Base-by-base conservation (phyloP, 257 asterid genomes). In the Buddleja alternifolia region DNA sequence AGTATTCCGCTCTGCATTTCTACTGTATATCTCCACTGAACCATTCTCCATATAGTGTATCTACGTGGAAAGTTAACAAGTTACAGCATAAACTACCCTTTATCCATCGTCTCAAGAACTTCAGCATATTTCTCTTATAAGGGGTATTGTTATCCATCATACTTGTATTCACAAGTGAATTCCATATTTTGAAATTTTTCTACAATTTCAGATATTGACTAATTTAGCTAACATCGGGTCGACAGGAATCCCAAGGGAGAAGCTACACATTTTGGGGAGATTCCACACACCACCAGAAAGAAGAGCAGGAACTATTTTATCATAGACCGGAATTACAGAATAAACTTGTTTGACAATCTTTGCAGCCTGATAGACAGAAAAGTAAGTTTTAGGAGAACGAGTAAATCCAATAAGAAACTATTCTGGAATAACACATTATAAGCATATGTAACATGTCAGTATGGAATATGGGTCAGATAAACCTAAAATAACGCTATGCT, bases 161-260 rank as follows among this genome's bases (percentile, higher is more conserved):
- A 94, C 79, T 94, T 94, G 89, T 94, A 94, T 82, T 94, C 99
- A 75, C 97, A 91, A 36, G 99, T 91, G 83, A 72, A 94, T 75
- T 85, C 97, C 87, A 79, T 84, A 73, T 86, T 86, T 63, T 94
- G 95, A 82, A 91, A 94, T 82, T 89, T 94, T 10, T 94, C 97
- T 76, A 94, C 80, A 66, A 94, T 94, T 82, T 94, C 97, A 69
- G 93, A 84, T 66, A 94, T 91, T 91, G 29, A 97, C 89, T 69
- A 96, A 89, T 82, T 94, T 94, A 76, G 99, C 99, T 71, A 94
- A 83, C 97, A 94, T 94, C 80, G 97, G 96, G 20, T 97, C 97
- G 57, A 94, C 81, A 4, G 97, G 99, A 77, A 91, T 84, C 73
- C 99, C 97, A 29, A 92, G 97, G 50, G 96, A 78, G 83, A 94